Percentiles rank a stretch among this genome's conserved stretches.
Conservation (phyloP, 108 stramenopile genomes). For the Pinguiococcus pyrenoidosus region DNA sequence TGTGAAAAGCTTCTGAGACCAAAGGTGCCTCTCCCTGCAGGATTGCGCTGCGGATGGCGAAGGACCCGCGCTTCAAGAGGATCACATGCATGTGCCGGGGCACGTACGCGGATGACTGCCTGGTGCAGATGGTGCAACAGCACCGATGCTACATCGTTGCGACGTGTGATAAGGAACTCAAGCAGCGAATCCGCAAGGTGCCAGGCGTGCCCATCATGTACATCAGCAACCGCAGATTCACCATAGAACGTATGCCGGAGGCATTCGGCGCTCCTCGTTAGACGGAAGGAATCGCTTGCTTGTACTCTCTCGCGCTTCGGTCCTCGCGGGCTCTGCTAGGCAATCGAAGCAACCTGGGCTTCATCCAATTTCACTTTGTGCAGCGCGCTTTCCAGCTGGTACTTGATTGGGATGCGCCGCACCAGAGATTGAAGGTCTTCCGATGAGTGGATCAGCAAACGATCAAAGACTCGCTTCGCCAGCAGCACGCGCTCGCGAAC, state of each 20-base stretch:
- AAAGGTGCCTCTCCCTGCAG: no score
- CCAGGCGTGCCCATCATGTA: conserved; percentile 99
- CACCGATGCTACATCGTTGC: conserved; percentile 98
- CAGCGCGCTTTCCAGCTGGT: no score
- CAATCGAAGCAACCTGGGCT: no score
- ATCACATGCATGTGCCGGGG: conserved; percentile 76
- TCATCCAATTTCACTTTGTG: no score
- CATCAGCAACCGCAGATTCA: conserved; percentile 82
- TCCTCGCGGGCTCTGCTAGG: no score
- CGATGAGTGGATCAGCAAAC: no score
- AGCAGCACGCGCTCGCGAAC: no score
- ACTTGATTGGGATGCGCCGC: no score
- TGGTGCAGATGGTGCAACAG: conserved; percentile 42
- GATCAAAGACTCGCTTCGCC: no score
- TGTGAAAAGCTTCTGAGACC: no score
- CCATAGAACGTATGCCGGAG: conserved; percentile 96
- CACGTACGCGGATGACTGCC: conserved; percentile 81
- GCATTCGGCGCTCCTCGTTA: conserved; percentile 49
- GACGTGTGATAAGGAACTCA: conserved; percentile 94
- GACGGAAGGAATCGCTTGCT: not conserved
- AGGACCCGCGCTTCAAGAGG: conserved; percentile 88
- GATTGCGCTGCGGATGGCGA: conserved; percentile 67
- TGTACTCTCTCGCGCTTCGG: not conserved
- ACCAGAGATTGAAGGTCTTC: no score
- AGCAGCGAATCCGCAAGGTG: conserved; percentile 77